Percentiles rank a stretch among this genome's conserved stretches.
Evolutionary conservation across 306 rosid genomes (phyloP).

Genomic region (Prunus padus): DNA sequence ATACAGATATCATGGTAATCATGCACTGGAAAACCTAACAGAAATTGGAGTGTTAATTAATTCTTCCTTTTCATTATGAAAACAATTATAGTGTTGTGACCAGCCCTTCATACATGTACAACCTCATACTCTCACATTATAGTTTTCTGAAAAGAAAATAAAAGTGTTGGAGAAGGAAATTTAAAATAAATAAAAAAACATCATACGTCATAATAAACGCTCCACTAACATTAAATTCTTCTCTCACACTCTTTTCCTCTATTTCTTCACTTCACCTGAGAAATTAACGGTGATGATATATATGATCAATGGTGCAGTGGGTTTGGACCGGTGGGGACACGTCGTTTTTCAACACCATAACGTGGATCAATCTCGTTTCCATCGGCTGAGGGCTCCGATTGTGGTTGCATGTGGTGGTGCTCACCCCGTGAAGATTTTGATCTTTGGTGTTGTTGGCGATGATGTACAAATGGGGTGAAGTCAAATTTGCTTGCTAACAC

Average conservation of each 20-base stretch:
- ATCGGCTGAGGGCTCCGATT: conserved; percentile 22
- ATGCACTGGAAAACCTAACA: conserved; percentile 21
- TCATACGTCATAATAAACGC: neutral
- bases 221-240: conserved; percentile 30
- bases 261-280: conserved; percentile 10
- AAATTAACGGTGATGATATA: neutral
- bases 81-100: conserved; percentile 9
- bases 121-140: conserved; percentile 12
- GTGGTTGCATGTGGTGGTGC: conserved; percentile 7
- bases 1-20: conserved; percentile 10
- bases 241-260: neutral
- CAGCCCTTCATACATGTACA: conserved; percentile 10
- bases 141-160: neutral
- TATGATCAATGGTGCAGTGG: conserved; percentile 78
- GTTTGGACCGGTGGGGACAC: conserved; percentile 93
- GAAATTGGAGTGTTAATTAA: conserved; percentile 8
- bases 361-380: conserved; percentile 66
- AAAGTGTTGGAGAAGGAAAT: neutral
- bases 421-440: conserved; percentile 12
- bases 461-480: conserved; percentile 66
- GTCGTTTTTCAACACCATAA: conserved; percentile 85
- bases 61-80: conserved; percentile 23
- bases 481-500: conserved; percentile 69
- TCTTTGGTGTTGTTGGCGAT: conserved; percentile 16
- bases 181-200: neutral